Base-by-base conservation (phyloP, 306 rosid species). In the Oemleria cerasiformis region DNA sequence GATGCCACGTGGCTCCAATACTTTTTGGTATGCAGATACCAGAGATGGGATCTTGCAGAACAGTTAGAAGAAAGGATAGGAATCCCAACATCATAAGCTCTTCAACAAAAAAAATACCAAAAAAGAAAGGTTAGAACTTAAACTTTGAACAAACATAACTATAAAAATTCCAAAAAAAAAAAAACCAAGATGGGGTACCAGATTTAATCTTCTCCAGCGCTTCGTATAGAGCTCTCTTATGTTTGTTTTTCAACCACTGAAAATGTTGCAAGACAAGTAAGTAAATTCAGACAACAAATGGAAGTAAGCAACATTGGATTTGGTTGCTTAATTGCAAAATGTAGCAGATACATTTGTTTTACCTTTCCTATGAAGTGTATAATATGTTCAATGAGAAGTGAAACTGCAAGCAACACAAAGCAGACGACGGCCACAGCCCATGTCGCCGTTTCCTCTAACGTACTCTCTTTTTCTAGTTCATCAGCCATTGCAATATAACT, bases 31-130 rank as follows among this genome's bases (percentile, higher is more conserved):
- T 78, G 63, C 92, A 90, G 2, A 82, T 80, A 4, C 1, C 20
- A 14, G 93, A 41, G 58, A 86, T 82, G 1, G 0, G 1, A 7
- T 25, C 81, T 84, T 90, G 80, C 41, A 67, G 48, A 71, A 73
- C 75, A 15, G 82, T 81, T 30, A 87, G 86, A 40, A 87, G 72
- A 77, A 90, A 71, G 13, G 96, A 90, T 60, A 90, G 56, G 73
- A 90, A 90, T 63, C 96, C 96, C 85, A 90, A 30, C 63, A 90
- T 82, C 96, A 90, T 84, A 68, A 90, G 89, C 89, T 90, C 96
- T 90, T 21, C 79, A 20, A 36, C 20, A 19, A 4, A 41, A 51
- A 63, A 53, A n/a, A 69, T 12, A 40, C 15, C 17, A 72, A 42
- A 68, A 1, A 23, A n/a, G 36, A 14, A 39, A 3, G 13, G 67